phyloP scores from a whole-genome alignment of 805 yeast species.

The Kregervanrija fluxuum region DNA sequence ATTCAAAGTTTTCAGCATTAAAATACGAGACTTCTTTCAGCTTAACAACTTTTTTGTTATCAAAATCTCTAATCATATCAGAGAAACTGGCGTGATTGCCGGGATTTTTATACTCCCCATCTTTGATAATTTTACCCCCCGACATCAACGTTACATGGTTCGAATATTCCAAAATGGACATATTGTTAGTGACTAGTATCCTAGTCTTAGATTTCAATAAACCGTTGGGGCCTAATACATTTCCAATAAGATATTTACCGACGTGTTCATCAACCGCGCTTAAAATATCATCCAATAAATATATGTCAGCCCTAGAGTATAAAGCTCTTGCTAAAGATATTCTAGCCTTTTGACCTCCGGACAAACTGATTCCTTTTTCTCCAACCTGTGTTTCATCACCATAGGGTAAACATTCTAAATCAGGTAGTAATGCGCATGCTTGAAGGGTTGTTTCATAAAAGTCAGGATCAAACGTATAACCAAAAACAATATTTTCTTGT shows the following conservation, averaged over 20 bases:
- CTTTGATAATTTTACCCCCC: conserved; percentile 63
- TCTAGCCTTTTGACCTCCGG: conserved; percentile 95
- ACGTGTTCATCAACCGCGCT: conserved; percentile 96
- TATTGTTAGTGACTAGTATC: conserved; percentile 80
- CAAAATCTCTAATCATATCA: no score
- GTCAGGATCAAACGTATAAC: conserved; percentile 67
- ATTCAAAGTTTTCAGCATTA: conserved; percentile 56
- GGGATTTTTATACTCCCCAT: conserved; percentile 50
- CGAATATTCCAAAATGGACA: conserved; percentile 72
- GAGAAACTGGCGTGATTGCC: conserved; percentile 31
- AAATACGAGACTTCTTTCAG: conserved; percentile 2
- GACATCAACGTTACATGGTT: conserved; percentile 59
- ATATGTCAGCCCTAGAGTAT: conserved; percentile 82
- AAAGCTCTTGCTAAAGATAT: conserved; percentile 88
- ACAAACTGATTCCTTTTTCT: conserved; percentile 86
- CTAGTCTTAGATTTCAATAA: conserved; percentile 64
- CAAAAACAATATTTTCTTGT: conserved; percentile 78
- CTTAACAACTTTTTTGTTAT: conserved; percentile 24
- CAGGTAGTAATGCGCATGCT: conserved; percentile 79
- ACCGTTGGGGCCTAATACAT: conserved; percentile 79
- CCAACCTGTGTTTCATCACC: conserved; percentile 89
- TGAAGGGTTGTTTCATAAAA: conserved; percentile 70
- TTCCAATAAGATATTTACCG: conserved; percentile 69
- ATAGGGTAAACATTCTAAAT: conserved; percentile 65
- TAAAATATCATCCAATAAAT: conserved; percentile 79